phyloP scores from a whole-genome alignment of 2,329 filamentous ascomycete species.

The Coniochaeta hoffmannii region DNA sequence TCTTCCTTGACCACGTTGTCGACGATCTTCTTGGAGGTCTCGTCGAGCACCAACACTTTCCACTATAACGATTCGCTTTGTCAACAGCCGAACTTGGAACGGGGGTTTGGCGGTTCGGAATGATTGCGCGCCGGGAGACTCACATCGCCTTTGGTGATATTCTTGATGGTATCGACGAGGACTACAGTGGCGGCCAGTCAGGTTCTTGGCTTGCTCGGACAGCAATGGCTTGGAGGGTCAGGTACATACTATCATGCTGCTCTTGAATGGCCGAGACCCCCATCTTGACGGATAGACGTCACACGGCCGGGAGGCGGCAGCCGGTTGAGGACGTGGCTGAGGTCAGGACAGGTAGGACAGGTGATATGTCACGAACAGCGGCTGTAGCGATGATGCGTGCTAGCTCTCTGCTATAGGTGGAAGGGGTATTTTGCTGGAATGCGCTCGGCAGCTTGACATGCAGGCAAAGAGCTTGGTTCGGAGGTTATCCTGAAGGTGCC shows the following conservation, averaged over 20 bases:
- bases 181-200: constrained; percentile 35
- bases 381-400: neutral
- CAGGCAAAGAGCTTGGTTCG: neutral
- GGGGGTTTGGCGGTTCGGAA: neutral
- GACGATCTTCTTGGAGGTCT: constrained; percentile 73
- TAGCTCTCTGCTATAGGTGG: neutral
- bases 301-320: constrained; percentile 6
- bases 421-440: neutral
- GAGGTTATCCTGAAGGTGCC: constrained; percentile 6
- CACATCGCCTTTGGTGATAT: constrained; percentile 77
- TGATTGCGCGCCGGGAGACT: constrained; percentile 5
- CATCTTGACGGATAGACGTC: constrained; percentile 51
- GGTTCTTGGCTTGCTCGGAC: neutral
- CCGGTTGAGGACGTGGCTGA: constrained; percentile 6
- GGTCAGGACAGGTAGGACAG: neutral
- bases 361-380: neutral
- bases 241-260: constrained; percentile 64
- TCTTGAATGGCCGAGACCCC: constrained; percentile 77
- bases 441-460: neutral
- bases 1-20: constrained; percentile 91
- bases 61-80: constrained; percentile 49
- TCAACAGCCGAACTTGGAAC: neutral
- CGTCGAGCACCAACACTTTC: constrained; percentile 93
- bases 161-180: constrained; percentile 66
- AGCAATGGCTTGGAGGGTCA: neutral